A percentile compares a stretch with the other conserved stretches of the same genome.
phyloP scores from a whole-genome alignment of 176 grass and related monocot species.

The Avena eriantha region DNA sequence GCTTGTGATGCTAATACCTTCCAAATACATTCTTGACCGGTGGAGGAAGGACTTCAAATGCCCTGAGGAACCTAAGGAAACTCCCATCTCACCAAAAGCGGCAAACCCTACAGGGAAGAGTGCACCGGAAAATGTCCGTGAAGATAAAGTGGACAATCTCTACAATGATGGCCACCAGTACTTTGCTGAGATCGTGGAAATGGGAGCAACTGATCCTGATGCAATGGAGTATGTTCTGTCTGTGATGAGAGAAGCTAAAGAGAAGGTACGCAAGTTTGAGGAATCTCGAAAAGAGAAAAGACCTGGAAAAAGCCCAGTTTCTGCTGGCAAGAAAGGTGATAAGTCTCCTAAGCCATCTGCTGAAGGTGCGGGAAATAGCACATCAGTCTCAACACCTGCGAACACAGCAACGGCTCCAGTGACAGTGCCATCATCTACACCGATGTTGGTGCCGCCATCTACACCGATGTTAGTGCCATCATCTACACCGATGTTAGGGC shows the following conservation, averaged over 20 bases:
- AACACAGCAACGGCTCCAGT: conserved; percentile 16
- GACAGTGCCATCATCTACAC: conserved; percentile 34
- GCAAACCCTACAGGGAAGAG: conserved; percentile 42
- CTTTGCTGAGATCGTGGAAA: conserved; percentile 86
- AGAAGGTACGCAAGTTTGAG: conserved; percentile 80
- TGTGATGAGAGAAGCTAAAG: conserved; percentile 90
- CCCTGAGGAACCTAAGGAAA: conserved; percentile 64
- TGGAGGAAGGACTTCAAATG: conserved; percentile 98
- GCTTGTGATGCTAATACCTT: conserved; percentile 89
- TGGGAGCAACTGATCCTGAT: conserved; percentile 81
- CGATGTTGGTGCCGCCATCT: conserved; percentile 38
- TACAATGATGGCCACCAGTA: conserved; percentile 81
- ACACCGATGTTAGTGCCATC: conserved; percentile 39
- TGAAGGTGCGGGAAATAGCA: conserved; percentile 37
- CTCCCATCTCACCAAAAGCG: conserved; percentile 40
- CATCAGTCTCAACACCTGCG: conserved; percentile 23
- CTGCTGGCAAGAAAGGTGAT: conserved; percentile 51
- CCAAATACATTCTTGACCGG: conserved; percentile 83
- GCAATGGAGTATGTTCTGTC: conserved; percentile 80
- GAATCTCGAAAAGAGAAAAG: conserved; percentile 74
- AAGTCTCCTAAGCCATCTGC: conserved; percentile 42
- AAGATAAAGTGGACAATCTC: conserved; percentile 71
- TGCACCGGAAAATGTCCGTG: conserved; percentile 49
- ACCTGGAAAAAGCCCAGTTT: conserved; percentile 47
- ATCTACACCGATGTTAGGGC: conserved; percentile 37